A percentile compares a stretch with the other conserved stretches of the same genome.
These are phyloP conservation scores for Diaporthe velutina DNA, from an alignment of 2,329 filamentous ascomycete genomes.

Conservation along the genomic window DNA sequence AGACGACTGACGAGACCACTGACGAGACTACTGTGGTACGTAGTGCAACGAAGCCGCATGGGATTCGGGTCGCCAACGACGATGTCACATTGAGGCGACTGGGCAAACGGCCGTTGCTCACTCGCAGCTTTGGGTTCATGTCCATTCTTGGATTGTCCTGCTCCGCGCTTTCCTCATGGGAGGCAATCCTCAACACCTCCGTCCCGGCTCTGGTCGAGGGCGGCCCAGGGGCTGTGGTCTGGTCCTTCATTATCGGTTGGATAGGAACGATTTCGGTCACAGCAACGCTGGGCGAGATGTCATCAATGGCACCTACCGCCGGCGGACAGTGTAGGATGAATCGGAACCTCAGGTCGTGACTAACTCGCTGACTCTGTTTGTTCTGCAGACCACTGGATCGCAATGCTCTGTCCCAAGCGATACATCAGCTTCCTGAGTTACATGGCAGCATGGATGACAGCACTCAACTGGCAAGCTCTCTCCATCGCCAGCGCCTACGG, in stretches of 20 bases:
- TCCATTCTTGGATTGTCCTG: conserved; percentile 9
- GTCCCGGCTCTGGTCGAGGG: background rate
- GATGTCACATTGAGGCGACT: conserved; percentile 5
- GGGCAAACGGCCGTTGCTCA: background rate
- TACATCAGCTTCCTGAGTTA: conserved; percentile 44
- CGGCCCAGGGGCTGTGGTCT: conserved; percentile 4
- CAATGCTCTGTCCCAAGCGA: conserved; percentile 43
- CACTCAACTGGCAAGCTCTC: conserved; percentile 43
- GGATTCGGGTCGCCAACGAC: background rate
- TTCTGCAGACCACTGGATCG: conserved; percentile 41
- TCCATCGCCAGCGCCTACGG: conserved; percentile 40
- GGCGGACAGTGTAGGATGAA: background rate
- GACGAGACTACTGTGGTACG: background rate
- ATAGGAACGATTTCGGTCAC: background rate
- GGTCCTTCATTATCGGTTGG: conserved; percentile 2
- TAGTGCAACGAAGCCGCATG: background rate
- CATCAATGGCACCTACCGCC: conserved; percentile 5
- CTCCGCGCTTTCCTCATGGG: conserved; percentile 12
- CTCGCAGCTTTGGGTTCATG: conserved; percentile 13
- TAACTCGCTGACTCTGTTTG: background rate
- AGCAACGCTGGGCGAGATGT: conserved; percentile 5
- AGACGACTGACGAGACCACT: background rate
- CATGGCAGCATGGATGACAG: conserved; percentile 45
- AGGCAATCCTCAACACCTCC: conserved; percentile 39
- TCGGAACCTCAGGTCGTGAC: too few species aligned